phyloP scores from a whole-genome alignment of 1,284 basidiomycete genomes.

The Termitomyces sp. region DNA sequence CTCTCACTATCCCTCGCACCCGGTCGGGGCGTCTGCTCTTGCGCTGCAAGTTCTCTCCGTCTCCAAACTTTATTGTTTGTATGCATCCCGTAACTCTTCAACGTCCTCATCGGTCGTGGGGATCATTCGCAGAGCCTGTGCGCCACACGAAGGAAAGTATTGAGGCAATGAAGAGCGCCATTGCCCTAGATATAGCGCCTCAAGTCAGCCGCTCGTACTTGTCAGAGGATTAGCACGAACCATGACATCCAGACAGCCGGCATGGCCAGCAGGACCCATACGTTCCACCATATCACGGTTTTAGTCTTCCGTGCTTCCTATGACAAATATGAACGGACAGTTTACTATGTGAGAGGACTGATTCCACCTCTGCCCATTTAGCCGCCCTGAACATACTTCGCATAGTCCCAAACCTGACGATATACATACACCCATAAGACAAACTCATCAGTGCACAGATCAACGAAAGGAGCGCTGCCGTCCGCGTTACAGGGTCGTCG shows the following conservation, averaged over 20 bases:
- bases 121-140: conserved; percentile 48
- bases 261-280: conserved; percentile 73
- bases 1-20: conserved; percentile 17
- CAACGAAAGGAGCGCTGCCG: conserved; percentile 60
- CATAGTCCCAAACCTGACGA: conserved; percentile 75
- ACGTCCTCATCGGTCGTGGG: conserved; percentile 43
- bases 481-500: conserved; percentile 60
- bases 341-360: background rate
- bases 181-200: conserved; percentile 39
- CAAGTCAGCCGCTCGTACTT: background rate
- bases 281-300: conserved; percentile 71
- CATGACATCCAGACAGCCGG: conserved; percentile 74
- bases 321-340: background rate
- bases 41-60: conserved; percentile 10
- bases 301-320: conserved; percentile 66
- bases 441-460: conserved; percentile 69
- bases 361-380: conserved; percentile 66
- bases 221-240: conserved; percentile 25
- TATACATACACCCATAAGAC: conserved; percentile 73
- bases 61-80: background rate
- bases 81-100: conserved; percentile 50
- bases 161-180: conserved; percentile 63
- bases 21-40: conserved; percentile 12
- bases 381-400: conserved; percentile 70
- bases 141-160: conserved; percentile 73